Conservation (phyloP, 1,284 basidiomycete genomes). For the Austroboletus niveus region DNA sequence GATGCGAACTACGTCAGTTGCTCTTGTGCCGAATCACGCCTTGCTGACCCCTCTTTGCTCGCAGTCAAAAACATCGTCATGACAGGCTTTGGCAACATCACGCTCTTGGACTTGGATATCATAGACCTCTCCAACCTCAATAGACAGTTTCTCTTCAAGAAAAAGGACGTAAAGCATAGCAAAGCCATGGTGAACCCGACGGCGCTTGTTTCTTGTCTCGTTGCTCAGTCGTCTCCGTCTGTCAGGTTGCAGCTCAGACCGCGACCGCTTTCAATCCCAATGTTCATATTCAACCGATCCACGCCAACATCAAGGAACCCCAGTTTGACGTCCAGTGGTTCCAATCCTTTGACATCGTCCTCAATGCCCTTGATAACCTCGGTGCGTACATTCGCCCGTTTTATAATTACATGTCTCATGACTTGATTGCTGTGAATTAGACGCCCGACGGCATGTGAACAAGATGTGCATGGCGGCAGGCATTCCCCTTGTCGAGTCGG, state of each 20-base stretch:
- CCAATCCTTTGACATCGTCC: slow-evolving; percentile 84
- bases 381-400: slow-evolving; percentile 48
- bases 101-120: slow-evolving; percentile 94
- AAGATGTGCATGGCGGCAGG: slow-evolving; percentile 93
- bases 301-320: slow-evolving; percentile 94
- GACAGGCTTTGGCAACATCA: slow-evolving; percentile 90
- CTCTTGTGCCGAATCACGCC: neutral
- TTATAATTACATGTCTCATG: neutral
- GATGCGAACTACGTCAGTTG: slow-evolving; percentile 88
- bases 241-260: slow-evolving; percentile 83
- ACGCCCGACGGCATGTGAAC: slow-evolving; percentile 92
- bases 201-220: neutral
- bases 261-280: slow-evolving; percentile 92
- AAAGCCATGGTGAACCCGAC: slow-evolving; percentile 72
- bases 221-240: slow-evolving; percentile 1
- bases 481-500: slow-evolving; percentile 93
- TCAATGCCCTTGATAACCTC: slow-evolving; percentile 96
- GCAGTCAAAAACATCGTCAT: slow-evolving; percentile 95
- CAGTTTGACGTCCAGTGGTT: slow-evolving; percentile 93
- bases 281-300: slow-evolving; percentile 84
- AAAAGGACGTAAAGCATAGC: slow-evolving; percentile 96
- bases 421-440: slow-evolving; percentile 36
- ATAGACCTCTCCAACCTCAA: slow-evolving; percentile 99
- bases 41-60: slow-evolving; percentile 1
- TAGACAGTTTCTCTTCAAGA: slow-evolving; percentile 95